A percentile compares a stretch with the other conserved stretches of the same genome.
Conservation (phyloP, 257 asterid species). For the Solanum medicagineum region DNA sequence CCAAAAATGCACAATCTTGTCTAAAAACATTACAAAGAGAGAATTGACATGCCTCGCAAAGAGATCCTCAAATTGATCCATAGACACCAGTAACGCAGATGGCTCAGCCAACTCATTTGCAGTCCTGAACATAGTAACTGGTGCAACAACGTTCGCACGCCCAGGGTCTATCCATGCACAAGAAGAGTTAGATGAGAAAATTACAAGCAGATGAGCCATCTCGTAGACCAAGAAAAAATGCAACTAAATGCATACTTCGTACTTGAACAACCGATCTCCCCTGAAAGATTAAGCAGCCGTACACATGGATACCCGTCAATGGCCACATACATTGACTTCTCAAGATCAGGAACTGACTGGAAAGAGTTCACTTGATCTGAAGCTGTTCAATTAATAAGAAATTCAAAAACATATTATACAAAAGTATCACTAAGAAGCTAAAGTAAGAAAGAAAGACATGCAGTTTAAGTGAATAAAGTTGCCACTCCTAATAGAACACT, state of each 20-base stretch:
- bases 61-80: constrained; percentile 65
- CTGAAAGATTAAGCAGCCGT: constrained; percentile 85
- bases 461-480: background rate
- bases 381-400: constrained; percentile 18
- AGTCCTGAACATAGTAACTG: constrained; percentile 46
- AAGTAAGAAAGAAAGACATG: background rate
- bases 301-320: constrained; percentile 94
- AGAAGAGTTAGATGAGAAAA: constrained; percentile 5
- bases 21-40: background rate
- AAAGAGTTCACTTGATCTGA: constrained; percentile 47
- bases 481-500: background rate
- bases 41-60: constrained; percentile 50
- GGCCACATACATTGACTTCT: constrained; percentile 71
- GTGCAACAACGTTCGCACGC: constrained; percentile 75
- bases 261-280: constrained; percentile 99
- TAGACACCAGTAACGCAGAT: constrained; percentile 54
- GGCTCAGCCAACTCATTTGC: constrained; percentile 40
- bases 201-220: background rate
- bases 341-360: constrained; percentile 96
- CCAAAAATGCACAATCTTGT: background rate
- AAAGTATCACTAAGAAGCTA: background rate
- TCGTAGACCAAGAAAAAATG: background rate
- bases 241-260: constrained; percentile 14
- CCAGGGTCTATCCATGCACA: constrained; percentile 64
- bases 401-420: background rate